Conservation (phyloP, 345 rosid species). For the Microthlaspi erraticum region DNA sequence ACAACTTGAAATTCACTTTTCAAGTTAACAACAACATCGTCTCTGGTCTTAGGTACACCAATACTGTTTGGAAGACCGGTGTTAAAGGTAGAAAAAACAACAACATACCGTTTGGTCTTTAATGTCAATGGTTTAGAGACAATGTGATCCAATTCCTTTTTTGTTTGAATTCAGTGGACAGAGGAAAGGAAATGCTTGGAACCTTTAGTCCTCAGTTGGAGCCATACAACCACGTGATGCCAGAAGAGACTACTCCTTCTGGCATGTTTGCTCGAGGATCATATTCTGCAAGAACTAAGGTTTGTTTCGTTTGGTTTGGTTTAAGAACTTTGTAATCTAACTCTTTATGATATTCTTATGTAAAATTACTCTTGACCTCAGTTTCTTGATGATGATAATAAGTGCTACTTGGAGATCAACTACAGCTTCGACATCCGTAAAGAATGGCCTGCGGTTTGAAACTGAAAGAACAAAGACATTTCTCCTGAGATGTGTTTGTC, state of each 20-base stretch:
- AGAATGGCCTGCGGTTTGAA: slow-evolving; percentile 64
- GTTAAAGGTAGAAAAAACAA: slow-evolving; percentile 52
- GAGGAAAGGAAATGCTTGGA: slow-evolving; percentile 75
- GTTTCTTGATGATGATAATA: slow-evolving; percentile 84
- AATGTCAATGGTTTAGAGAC: slow-evolving; percentile 14
- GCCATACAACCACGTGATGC: slow-evolving; percentile 66
- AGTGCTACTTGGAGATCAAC: slow-evolving; percentile 85
- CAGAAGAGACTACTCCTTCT: slow-evolving; percentile 76
- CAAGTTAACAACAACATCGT: slow-evolving; percentile 81
- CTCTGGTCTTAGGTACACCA: slow-evolving; percentile 80
- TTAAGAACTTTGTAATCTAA: not conserved
- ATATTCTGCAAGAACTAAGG: slow-evolving; percentile 80
- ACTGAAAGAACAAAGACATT: not conserved
- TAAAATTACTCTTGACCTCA: no score
- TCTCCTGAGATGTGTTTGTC: slow-evolving; percentile 35
- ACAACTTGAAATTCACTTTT: slow-evolving; percentile 65
- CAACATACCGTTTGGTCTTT: not conserved
- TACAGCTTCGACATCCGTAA: slow-evolving; percentile 74
- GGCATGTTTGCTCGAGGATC: slow-evolving; percentile 79
- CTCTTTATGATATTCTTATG: no score
- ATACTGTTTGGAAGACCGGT: slow-evolving; percentile 79
- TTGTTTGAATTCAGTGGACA: slow-evolving; percentile 54
- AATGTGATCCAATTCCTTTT: slow-evolving; percentile 3
- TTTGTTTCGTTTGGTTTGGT: slow-evolving; percentile 28
- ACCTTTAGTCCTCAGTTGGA: slow-evolving; percentile 80